Evolutionary conservation across 2,329 filamentous ascomycete genomes (phyloP).

Genomic region (Alternaria sp.): DNA sequence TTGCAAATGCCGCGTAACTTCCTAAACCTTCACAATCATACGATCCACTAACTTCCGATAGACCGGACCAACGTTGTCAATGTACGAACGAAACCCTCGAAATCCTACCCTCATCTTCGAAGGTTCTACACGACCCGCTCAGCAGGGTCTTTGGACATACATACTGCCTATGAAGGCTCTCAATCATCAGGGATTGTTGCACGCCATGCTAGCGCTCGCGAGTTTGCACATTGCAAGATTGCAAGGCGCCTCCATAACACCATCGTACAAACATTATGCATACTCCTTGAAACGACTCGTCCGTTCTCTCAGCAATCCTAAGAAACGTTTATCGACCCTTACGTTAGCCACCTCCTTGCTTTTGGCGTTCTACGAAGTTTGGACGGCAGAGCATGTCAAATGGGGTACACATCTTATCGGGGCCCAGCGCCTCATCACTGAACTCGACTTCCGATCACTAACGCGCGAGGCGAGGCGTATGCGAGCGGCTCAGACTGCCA

Average conservation of each 20-base stretch:
- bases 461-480: constrained; percentile 74
- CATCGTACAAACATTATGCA: constrained; percentile 91
- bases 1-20: background rate
- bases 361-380: constrained; percentile 91
- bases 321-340: constrained; percentile 74
- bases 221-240: constrained; percentile 89
- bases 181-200: constrained; percentile 83
- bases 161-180: constrained; percentile 82
- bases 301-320: constrained; percentile 75
- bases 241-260: constrained; percentile 75
- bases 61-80: constrained; percentile 83
- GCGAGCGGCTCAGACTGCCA: constrained; percentile 59
- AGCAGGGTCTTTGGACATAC: constrained; percentile 67
- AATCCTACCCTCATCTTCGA: constrained; percentile 75
- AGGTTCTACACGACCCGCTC: constrained; percentile 38
- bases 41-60: constrained; percentile 19
- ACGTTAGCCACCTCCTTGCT: constrained; percentile 89
- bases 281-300: constrained; percentile 81
- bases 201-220: constrained; percentile 87
- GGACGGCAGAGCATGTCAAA: constrained; percentile 91
- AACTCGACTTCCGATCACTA: constrained; percentile 80
- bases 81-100: constrained; percentile 83
- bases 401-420: constrained; percentile 94
- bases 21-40: background rate
- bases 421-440: constrained; percentile 79